phyloP scores from a whole-genome alignment of 331 rosid species.

The Arachis monticola region DNA sequence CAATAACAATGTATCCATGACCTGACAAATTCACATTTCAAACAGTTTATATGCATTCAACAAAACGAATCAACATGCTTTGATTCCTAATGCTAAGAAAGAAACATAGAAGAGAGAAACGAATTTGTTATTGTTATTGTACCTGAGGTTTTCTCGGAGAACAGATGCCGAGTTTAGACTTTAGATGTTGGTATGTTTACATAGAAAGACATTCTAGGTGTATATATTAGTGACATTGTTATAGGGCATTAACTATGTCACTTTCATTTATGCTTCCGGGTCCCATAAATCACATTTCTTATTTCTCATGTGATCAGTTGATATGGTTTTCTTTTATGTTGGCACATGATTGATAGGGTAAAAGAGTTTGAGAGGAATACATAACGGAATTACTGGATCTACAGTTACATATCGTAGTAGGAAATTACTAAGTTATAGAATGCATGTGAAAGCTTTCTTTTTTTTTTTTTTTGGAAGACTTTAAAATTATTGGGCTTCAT shows the following conservation, averaged over 20 bases:
- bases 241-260: conserved; percentile 25
- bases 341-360: neutral
- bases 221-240: neutral
- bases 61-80: neutral
- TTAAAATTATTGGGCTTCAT: neutral
- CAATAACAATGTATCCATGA: conserved; percentile 43
- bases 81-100: neutral
- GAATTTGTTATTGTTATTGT: neutral
- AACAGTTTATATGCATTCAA: neutral
- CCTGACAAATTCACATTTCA: conserved; percentile 43
- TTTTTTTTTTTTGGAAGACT: neutral
- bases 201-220: conserved; percentile 26
- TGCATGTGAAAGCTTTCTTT: neutral
- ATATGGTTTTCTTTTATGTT: neutral
- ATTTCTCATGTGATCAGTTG: conserved; percentile 35
- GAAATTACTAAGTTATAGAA: conserved; percentile 21
- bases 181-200: conserved; percentile 34
- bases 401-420: neutral
- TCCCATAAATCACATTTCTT: conserved; percentile 25
- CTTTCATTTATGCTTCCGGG: conserved; percentile 23
- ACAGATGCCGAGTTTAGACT: neutral
- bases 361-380: conserved; percentile 12
- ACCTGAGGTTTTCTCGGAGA: conserved; percentile 32
- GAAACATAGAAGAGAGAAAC: conserved; percentile 20
- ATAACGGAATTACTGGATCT: conserved; percentile 9